A percentile compares a stretch with the other conserved stretches of the same genome.
phyloP scores from a whole-genome alignment of 1,284 basidiomycete species.

The Irpex lacteus region DNA sequence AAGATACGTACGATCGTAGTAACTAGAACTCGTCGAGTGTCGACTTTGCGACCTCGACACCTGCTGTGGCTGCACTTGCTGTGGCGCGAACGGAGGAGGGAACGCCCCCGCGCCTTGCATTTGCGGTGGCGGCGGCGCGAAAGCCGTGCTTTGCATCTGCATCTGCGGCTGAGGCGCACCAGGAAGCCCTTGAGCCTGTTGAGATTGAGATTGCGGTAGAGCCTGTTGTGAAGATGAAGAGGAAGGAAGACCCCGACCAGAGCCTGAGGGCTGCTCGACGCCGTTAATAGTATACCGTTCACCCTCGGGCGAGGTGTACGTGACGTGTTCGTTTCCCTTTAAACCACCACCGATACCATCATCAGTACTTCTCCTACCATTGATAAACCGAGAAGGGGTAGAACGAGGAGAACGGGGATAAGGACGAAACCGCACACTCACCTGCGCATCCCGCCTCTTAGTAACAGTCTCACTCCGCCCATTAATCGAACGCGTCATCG shows the following conservation, averaged over 20 bases:
- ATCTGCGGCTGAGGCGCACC: too few species aligned
- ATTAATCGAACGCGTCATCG: slow-evolving; percentile 53
- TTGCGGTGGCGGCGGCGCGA: neutral
- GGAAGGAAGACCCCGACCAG: too few species aligned
- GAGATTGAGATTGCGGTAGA: too few species aligned
- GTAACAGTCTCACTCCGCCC: slow-evolving; percentile 62
- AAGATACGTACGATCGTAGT: neutral
- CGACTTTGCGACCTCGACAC: neutral
- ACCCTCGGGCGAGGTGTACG: slow-evolving; percentile 62
- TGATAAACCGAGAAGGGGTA: neutral
- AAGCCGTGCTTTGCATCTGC: too few species aligned
- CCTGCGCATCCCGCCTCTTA: slow-evolving; percentile 54
- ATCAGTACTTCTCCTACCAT: neutral
- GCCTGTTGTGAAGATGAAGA: neutral
- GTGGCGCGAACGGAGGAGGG: neutral
- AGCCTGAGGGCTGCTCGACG: slow-evolving; percentile 47
- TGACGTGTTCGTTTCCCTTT: slow-evolving; percentile 73
- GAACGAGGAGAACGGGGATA: neutral
- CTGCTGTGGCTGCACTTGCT: too few species aligned
- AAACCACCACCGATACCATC: too few species aligned
- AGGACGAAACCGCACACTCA: slow-evolving; percentile 23
- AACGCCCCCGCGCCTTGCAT: neutral
- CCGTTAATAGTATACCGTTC: slow-evolving; percentile 67
- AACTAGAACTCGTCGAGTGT: neutral
- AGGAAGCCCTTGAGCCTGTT: too few species aligned